Conservation (phyloP, 2,329 filamentous ascomycete genomes). For the Trichoderma arundinaceum region DNA sequence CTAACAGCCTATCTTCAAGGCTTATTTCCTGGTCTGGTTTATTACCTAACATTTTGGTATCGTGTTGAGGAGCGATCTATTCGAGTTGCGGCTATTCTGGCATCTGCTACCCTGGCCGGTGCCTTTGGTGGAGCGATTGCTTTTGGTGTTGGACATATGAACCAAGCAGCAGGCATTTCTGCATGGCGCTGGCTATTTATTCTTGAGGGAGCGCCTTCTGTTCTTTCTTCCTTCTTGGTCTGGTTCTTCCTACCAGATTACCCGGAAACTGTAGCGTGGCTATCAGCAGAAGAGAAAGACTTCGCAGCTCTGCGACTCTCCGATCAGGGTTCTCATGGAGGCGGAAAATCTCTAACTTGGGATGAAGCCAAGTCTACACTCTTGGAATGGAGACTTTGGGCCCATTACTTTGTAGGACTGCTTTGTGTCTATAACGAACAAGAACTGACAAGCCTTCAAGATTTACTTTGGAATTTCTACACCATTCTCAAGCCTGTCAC, state of each 20-base stretch:
- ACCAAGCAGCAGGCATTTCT: conserved; percentile 6
- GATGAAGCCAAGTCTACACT: conserved; percentile 1
- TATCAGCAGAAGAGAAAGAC: conserved; percentile 1
- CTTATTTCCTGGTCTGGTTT: not conserved
- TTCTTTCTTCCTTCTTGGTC: not conserved
- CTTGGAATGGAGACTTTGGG: conserved; percentile 13
- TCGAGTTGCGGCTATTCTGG: conserved; percentile 12
- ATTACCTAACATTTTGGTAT: conserved; percentile 4
- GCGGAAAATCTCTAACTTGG: conserved; percentile 1
- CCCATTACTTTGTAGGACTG: conserved; percentile 4
- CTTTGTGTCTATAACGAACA: not conserved
- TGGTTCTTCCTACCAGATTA: conserved; percentile 11
- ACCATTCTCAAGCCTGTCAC: not conserved
- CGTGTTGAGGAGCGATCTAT: conserved; percentile 10
- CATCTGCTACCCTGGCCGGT: not conserved
- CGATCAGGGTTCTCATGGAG: not conserved
- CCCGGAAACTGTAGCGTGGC: not conserved
- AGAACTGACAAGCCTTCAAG: not conserved
- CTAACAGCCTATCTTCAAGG: not conserved
- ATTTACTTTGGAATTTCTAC: conserved; percentile 13
- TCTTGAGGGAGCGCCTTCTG: not conserved
- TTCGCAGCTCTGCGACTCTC: conserved; percentile 2
- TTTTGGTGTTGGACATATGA: conserved; percentile 11
- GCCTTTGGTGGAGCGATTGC: conserved; percentile 12
- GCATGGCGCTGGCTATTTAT: conserved; percentile 11